Conservation (phyloP, 2,329 filamentous ascomycete genomes). For the Sporothrix variecibatus region DNA sequence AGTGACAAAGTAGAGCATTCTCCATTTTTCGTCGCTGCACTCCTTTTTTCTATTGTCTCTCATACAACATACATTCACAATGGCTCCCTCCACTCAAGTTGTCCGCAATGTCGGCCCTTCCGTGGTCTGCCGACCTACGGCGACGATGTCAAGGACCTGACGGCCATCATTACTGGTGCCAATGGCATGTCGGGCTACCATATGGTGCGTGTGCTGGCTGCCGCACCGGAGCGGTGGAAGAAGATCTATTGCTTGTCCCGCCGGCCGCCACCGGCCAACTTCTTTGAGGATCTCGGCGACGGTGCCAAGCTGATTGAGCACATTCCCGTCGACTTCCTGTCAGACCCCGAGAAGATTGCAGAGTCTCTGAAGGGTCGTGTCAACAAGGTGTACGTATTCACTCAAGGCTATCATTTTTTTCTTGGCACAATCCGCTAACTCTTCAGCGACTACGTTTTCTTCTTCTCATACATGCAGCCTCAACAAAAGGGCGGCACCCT, state of each 20-base stretch:
- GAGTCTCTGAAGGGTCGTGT: slow-evolving; percentile 8
- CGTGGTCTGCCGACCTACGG: slow-evolving; percentile 12
- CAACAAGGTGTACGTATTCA: background rate
- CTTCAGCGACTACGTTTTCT: slow-evolving; percentile 48
- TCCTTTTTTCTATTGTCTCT: background rate
- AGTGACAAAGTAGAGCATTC: background rate
- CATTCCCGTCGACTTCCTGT: slow-evolving; percentile 42
- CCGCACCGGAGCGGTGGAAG: slow-evolving; percentile 50
- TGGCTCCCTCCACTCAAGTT: slow-evolving; percentile 13
- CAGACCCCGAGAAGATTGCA: slow-evolving; percentile 36
- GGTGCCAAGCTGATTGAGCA: slow-evolving; percentile 44
- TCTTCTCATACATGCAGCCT: slow-evolving; percentile 58
- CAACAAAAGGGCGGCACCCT: slow-evolving; percentile 34
- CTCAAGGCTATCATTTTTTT: background rate
- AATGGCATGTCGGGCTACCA: slow-evolving; percentile 23
- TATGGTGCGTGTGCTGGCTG: slow-evolving; percentile 51
- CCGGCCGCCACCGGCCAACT: slow-evolving; percentile 44
- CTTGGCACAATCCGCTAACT: background rate
- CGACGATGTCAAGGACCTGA: slow-evolving; percentile 15
- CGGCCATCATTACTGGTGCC: slow-evolving; percentile 19
- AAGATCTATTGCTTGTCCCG: slow-evolving; percentile 54
- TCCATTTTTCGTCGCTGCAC: background rate
- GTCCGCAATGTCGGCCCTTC: slow-evolving; percentile 15
- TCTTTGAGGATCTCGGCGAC: slow-evolving; percentile 35
- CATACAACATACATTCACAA: background rate